Evolutionary conservation across 1,139 yeast genomes (phyloP).

Genomic region (Lodderomyces jiufengensis): DNA sequence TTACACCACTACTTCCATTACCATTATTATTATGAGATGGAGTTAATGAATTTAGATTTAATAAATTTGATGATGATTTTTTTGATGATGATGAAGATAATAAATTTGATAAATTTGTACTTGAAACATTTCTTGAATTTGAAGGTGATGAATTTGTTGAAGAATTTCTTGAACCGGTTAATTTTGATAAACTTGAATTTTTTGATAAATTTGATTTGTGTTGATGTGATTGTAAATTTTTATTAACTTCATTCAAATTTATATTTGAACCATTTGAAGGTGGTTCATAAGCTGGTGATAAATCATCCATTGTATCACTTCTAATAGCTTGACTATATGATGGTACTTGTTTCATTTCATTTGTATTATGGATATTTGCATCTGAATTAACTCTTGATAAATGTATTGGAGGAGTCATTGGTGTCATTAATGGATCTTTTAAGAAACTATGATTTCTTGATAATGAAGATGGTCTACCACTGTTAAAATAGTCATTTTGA

Average conservation of each 20-base stretch:
- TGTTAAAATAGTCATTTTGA: constrained; percentile 5
- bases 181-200: constrained; percentile 6
- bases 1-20: background rate
- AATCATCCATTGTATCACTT: constrained; percentile 44
- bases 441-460: constrained; percentile 14
- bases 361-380: constrained; percentile 12
- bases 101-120: constrained; percentile 18
- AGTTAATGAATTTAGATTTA: background rate
- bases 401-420: constrained; percentile 50
- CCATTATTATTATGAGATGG: constrained; percentile 2
- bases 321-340: constrained; percentile 75
- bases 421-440: constrained; percentile 7
- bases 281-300: constrained; percentile 64
- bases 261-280: constrained; percentile 47
- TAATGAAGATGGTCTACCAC: constrained; percentile 6
- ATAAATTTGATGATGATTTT: constrained; percentile 9
- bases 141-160: constrained; percentile 28
- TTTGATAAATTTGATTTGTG: constrained; percentile 18
- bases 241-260: constrained; percentile 26
- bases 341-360: constrained; percentile 64
- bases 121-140: constrained; percentile 27
- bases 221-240: constrained; percentile 9
- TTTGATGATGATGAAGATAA: constrained; percentile 2
- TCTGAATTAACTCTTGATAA: constrained; percentile 59
- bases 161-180: constrained; percentile 14